Base-by-base conservation (phyloP, 371 early-diverging fungal species). In the Funneliformis caledonium region DNA sequence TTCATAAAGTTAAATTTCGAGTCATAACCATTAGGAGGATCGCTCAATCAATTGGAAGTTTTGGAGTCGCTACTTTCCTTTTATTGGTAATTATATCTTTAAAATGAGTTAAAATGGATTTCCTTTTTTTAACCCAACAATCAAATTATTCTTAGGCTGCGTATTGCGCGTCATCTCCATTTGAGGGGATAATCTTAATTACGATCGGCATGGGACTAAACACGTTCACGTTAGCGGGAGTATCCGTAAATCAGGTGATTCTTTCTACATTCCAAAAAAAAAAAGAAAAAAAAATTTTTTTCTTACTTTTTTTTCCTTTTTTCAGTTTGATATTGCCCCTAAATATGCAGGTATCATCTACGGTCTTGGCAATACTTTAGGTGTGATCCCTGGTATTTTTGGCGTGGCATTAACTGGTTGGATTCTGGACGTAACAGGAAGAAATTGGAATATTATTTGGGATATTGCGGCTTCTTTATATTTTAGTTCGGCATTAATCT, bases 291-390 rank as follows among this genome's bases (percentile, higher is more conserved):
- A 19, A 7, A 56, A 56, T 6, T 5, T 26, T 26, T 26, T 26
- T 26, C 14, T 50, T 19, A 16, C n/a, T 9, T 4, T 3, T 14
- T 31, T 43, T 16, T 33, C 56, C n/a, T 4, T 45, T 50, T 19
- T 43, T 59, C 50, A 85, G 82, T 85, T 82, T 37, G 85, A 85
- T 50, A 83, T 85, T 74, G 83, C 83, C 56, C 85, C 86, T 0
- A 77, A 81, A 61, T 79, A 84, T 50, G 85, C 85, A n/a, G 86
- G 86, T 11, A 19, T 56, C 5, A 56, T 56, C 19, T 56, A 19
- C 19, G 56, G 56, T 56, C 56, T 56, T 56, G 56, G 78, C 11
- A 85, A 85, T 67, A 82, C 83, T 9, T 82, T 83, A 37, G 86
- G 82, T 3, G 81, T 82, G 1, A 80, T 84, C 22, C 85, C 86